Conservation (phyloP, 1,139 yeast species). For the Candida tropicalis region DNA sequence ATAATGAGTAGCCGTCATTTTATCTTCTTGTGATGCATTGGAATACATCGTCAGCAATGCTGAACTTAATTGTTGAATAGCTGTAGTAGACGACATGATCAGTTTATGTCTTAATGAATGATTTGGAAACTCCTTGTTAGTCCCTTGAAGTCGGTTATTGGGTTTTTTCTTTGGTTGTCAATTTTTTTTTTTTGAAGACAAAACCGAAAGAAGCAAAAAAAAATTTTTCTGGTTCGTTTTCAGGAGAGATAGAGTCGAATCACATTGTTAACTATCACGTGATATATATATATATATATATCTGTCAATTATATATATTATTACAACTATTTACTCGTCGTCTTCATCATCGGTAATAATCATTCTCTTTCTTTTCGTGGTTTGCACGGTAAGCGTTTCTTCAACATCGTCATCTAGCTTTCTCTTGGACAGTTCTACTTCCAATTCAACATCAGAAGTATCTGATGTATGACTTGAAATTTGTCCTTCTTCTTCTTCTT, state of each 20-base stretch:
- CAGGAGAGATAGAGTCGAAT: too few relatives aligned
- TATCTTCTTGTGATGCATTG: conserved; percentile 51
- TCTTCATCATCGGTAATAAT: conserved; percentile 32
- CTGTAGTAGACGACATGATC: conserved; percentile 11
- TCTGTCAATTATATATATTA: background rate
- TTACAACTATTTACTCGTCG: conserved; percentile 11
- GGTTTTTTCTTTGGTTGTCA: too few relatives aligned
- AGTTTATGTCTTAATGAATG: background rate
- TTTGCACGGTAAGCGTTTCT: too few relatives aligned
- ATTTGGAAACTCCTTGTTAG: too few relatives aligned
- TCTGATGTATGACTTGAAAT: conserved; percentile 9
- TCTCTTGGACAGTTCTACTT: conserved; percentile 12
- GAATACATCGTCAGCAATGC: conserved; percentile 69
- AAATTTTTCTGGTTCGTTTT: too few relatives aligned
- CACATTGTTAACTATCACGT: background rate
- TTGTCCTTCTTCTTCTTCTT: conserved; percentile 7
- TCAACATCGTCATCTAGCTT: conserved; percentile 8
- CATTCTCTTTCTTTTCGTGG: conserved; percentile 18
- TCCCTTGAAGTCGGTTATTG: too few relatives aligned
- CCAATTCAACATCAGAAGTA: conserved; percentile 18
- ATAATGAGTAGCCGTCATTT: conserved; percentile 63
- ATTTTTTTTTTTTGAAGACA: too few relatives aligned
- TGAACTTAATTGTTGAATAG: conserved; percentile 30
- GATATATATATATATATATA: background rate
- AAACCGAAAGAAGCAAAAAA: too few relatives aligned